Percentiles rank a stretch among this genome's conserved stretches.
These are phyloP conservation scores for Sclerotinia spermophila DNA, from an alignment of 2,329 filamentous ascomycete genomes.

Conservation along the genomic window DNA sequence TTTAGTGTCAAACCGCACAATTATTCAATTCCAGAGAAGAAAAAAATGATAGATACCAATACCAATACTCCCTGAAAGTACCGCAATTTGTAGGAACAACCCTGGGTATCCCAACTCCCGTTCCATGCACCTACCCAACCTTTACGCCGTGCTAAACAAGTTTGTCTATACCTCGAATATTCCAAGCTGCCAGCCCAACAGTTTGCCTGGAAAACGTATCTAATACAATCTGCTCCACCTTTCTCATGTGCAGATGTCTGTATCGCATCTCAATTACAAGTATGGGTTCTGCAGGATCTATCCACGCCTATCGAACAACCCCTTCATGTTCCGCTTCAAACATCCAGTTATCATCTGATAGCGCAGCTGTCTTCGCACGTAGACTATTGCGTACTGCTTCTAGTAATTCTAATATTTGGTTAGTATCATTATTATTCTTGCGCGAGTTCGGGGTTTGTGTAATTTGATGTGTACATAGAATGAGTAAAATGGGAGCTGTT, in stretches of 20 bases:
- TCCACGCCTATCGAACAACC: slow-evolving; percentile 5
- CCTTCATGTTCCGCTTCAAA: slow-evolving; percentile 56
- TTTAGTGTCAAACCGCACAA: neutral
- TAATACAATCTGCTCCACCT: neutral
- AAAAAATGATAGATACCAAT: slow-evolving; percentile 7
- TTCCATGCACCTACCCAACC: neutral
- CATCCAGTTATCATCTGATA: slow-evolving; percentile 89
- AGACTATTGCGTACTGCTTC: slow-evolving; percentile 67
- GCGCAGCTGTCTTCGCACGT: slow-evolving; percentile 64
- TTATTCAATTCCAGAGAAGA: neutral
- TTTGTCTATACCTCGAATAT: neutral
- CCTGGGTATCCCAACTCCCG: neutral
- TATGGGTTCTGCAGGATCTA: slow-evolving; percentile 15
- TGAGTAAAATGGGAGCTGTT: neutral
- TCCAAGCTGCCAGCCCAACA: neutral
- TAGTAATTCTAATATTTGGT: slow-evolving; percentile 55
- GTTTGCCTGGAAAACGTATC: neutral
- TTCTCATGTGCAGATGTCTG: neutral
- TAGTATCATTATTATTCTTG: slow-evolving; percentile 1
- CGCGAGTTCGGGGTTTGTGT: neutral
- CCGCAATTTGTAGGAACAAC: neutral
- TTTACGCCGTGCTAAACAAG: slow-evolving; percentile 15
- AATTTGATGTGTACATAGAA: too few relatives aligned
- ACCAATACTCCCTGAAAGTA: neutral
- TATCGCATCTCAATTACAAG: neutral